phyloP scores from a whole-genome alignment of 2,329 filamentous ascomycete species.

The Myriosclerotinia curreyana region DNA sequence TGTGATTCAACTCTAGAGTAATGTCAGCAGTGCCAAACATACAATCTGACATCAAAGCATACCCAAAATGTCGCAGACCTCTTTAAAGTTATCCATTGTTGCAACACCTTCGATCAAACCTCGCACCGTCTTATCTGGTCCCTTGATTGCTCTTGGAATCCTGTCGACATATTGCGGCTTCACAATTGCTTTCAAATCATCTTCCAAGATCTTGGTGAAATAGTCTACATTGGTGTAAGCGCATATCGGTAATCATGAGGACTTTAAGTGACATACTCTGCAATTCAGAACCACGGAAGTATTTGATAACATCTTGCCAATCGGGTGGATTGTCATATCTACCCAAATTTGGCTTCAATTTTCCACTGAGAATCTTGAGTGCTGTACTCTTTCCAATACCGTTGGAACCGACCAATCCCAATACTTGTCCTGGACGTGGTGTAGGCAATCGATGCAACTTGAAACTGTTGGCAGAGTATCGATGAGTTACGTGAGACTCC shows the following conservation, averaged over 20 bases:
- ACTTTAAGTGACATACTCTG: constrained; percentile 65
- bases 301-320: constrained; percentile 98
- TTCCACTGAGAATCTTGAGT: constrained; percentile 96
- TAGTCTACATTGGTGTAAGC: constrained; percentile 62
- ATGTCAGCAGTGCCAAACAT: neutral
- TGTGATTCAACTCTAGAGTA: constrained; percentile 76
- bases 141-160: constrained; percentile 88
- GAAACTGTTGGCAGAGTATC: constrained; percentile 99
- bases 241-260: neutral
- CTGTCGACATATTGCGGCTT: constrained; percentile 99
- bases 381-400: constrained; percentile 99
- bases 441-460: constrained; percentile 97
- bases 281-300: constrained; percentile 95
- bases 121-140: constrained; percentile 74
- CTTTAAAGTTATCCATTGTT: constrained; percentile 74
- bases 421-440: constrained; percentile 89
- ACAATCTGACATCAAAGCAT: constrained; percentile 23
- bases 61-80: constrained; percentile 78
- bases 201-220: constrained; percentile 96
- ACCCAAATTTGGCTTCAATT: constrained; percentile 96
- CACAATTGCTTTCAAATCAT: constrained; percentile 94
- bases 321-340: constrained; percentile 94
- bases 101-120: constrained; percentile 72
- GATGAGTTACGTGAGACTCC: constrained; percentile 95
- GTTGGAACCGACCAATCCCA: constrained; percentile 97